Conservation (phyloP, 192 early-diverging fungal species). For the Fimicolochytrium jonesii region DNA sequence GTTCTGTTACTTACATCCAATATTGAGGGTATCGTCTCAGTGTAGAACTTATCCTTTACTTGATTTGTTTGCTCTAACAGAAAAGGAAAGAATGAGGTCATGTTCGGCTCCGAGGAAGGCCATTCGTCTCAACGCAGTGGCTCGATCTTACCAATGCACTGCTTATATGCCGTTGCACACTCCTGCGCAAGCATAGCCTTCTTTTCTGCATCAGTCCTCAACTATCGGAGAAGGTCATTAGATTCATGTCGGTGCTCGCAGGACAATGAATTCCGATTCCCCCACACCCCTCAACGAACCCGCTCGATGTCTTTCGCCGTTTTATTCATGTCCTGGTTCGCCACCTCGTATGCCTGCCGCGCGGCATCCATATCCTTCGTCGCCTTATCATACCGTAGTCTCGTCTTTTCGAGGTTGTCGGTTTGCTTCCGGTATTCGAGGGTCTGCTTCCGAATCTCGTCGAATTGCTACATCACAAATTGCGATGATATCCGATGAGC, state of each 20-base stretch:
- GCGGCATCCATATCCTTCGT: constrained; percentile 36
- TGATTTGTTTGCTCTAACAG: constrained; percentile 37
- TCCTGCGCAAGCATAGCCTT: constrained; percentile 35
- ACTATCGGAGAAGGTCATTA: too few relatives aligned
- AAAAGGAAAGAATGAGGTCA: neutral
- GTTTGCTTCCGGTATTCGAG: constrained; percentile 28
- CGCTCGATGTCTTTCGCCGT: constrained; percentile 35
- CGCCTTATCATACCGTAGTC: constrained; percentile 36
- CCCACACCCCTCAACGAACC: neutral
- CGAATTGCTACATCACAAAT: constrained; percentile 45
- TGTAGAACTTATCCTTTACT: constrained; percentile 32
- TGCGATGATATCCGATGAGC: too few relatives aligned
- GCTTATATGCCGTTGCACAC: constrained; percentile 28
- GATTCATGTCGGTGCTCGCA: too few relatives aligned
- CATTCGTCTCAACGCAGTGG: neutral
- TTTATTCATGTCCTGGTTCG: constrained; percentile 30
- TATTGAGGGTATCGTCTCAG: constrained; percentile 24
- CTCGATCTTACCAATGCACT: constrained; percentile 36
- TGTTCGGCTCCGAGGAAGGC: too few relatives aligned
- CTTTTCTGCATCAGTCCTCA: constrained; percentile 36
- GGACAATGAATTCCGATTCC: neutral
- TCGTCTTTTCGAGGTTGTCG: constrained; percentile 33
- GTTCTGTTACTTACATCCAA: constrained; percentile 37
- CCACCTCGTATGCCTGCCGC: constrained; percentile 24
- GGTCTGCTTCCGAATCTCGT: constrained; percentile 29